Base-by-base conservation (phyloP, 1,284 basidiomycete genomes). In the Cerioporus squamosus region DNA sequence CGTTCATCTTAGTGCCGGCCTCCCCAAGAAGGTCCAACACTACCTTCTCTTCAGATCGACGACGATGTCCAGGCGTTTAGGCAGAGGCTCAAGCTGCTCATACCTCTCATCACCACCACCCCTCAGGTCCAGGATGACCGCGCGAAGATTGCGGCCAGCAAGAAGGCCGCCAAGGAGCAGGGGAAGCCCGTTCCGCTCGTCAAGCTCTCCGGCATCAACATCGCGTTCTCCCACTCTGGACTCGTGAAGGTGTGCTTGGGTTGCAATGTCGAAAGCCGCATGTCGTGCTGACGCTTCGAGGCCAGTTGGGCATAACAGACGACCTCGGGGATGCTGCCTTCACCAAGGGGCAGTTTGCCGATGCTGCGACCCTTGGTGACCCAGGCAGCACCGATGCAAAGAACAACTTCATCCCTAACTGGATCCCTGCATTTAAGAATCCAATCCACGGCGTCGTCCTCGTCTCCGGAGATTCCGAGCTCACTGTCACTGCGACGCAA, bases 21-120 rank as follows among this genome's bases (percentile, higher is more conserved):
- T 81, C 6, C 75, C 76, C 1, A 81, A 81, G 75, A 78, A 75
- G 68, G 74, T 72, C 14, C 73, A 79, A 58, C 73, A 73, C 12
- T 76, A 72, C 57, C 66, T 74, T 46, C 76, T 79, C 67, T 79
- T 79, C 68, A 77, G 56, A 74, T 80, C 52, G 66, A 64, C 40
- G 62, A 79, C 55, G 51, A 67, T 31, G 64, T 64, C 57, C 57
- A 49, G 42, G 58, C 56, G 5, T 67, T 67, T 62, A 51, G 62
- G 45, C 67, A 66, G 54, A 62, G 73, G 20, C 63, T 68, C 5
- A 59, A 56, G n/a, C 54, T 68, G 14, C 70, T 79, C 43, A 58
- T 73, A 24, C 71, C 75, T 12, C 59, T 68, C 44, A 73, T 78
- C 61, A 77, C 76, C 7, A 64, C 68, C 8, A 62, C 69, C 44